Conservation (phyloP, 202 grass and related monocot species). For the Saccharum hybrid region DNA sequence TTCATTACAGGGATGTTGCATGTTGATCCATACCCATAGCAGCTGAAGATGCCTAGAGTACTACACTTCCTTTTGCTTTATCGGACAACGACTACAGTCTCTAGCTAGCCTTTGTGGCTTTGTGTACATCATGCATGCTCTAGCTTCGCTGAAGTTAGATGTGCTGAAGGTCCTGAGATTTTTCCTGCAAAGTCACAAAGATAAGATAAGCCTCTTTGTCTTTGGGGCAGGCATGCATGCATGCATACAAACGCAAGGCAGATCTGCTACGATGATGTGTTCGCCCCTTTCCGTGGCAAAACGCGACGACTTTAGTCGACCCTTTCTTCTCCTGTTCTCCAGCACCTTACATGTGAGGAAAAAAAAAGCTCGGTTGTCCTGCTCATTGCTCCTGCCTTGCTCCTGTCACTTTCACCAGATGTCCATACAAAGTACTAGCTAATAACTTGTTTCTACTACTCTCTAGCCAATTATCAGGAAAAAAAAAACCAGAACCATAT, state of each 20-base stretch:
- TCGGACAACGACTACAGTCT: not conserved
- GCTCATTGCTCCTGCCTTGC: not conserved
- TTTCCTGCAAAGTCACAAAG: conserved; percentile 48
- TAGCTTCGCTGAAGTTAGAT: conserved; percentile 29
- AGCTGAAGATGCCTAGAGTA: not conserved
- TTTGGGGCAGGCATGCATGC: conserved; percentile 18
- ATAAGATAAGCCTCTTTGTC: conserved; percentile 19
- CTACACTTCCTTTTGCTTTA: conserved; percentile 2
- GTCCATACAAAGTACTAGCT: not conserved
- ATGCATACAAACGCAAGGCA: not conserved
- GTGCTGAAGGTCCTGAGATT: conserved; percentile 43
- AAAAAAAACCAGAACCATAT: not conserved
- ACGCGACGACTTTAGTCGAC: no score
- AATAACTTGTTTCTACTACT: not conserved
- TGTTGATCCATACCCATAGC: not conserved
- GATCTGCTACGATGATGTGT: conserved; percentile 38
- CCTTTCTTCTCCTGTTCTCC: not conserved
- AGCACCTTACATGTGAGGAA: conserved; percentile 7
- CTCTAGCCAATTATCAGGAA: not conserved
- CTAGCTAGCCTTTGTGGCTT: conserved; percentile 4
- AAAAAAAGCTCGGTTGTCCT: conserved; percentile 28
- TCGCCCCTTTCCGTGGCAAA: no score
- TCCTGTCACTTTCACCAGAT: conserved; percentile 35
- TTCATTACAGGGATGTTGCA: not conserved
- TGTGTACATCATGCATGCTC: conserved; percentile 1